Base-by-base conservation (phyloP, 805 yeast species). In the Soucietia sequanensis region DNA sequence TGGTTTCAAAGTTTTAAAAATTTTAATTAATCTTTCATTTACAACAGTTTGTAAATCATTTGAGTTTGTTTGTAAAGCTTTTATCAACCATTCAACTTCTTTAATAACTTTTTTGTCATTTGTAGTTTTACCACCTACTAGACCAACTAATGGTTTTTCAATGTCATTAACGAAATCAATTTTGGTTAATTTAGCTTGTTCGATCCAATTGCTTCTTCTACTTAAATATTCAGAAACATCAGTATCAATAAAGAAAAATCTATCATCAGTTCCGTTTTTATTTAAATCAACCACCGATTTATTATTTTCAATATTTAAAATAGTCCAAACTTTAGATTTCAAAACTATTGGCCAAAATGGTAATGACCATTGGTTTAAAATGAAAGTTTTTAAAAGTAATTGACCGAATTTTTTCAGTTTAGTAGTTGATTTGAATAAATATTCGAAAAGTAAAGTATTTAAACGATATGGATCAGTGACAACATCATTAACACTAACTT, bases 351-450 rank as follows among this genome's bases (percentile, higher is more conserved):
- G 60, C 44, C 48, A 56, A 15, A 37, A 38, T 7, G 54, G 33
- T 23, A 61, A 45, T 1, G 69, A 54, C 50, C 86, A 84, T 56
- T 88, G 93, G 37, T 82, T 78, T 13, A 83, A 76, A 48, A 87
- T 68, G 44, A 81, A 84, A 0, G 89, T 75, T 38, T 58, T 58
- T 35, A 81, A 56, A 29, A 75, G 67, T 5, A 82, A 61, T 37
- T 75, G 72, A 11, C 81, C 82, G 27, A 74, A 52, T 39, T 75
- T 78, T 52, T 81, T 80, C 17, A 64, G 66, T 27, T 68, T 64
- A 4, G 74, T 60, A 39, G 35, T 68, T 54, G 39, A 78, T 56
- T 47, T 75, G 78, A 65, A 66, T 4, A 66, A 28, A 9, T 31
- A 41, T 10, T 54, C 49, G 30, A 61, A 60, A 18, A 64, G 36